These are phyloP conservation scores for Trichosanthes truncata DNA, from an alignment of 306 rosid genomes.

Conservation along the genomic window DNA sequence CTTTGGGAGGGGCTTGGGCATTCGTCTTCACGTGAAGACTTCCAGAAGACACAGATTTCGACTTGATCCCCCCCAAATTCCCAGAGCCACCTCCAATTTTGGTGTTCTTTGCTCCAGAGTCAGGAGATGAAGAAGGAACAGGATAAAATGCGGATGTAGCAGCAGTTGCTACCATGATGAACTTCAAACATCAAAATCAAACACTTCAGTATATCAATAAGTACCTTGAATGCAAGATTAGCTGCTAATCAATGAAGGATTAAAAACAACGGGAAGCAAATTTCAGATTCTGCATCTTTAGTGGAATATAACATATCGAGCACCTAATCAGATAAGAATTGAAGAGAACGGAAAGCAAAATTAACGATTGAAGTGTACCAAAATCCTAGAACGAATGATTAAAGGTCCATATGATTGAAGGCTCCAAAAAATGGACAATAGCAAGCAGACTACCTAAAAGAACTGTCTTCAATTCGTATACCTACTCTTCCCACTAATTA, in stretches of 20 bases:
- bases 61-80: slow-evolving; percentile 45
- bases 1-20: slow-evolving; percentile 84
- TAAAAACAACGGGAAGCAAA: not conserved
- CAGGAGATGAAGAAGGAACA: slow-evolving; percentile 41
- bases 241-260: not conserved
- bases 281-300: not conserved
- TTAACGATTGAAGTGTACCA: not conserved
- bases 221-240: not conserved
- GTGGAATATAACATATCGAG: not conserved
- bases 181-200: slow-evolving; percentile 21
- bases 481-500: not conserved
- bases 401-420: not conserved
- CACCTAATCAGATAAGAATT: not conserved
- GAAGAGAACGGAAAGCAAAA: not conserved
- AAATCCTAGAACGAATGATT: not conserved
- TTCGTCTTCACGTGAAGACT: slow-evolving; percentile 74
- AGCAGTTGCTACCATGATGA: slow-evolving; percentile 88
- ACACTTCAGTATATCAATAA: slow-evolving; percentile 3
- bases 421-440: not conserved
- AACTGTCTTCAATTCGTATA: not conserved
- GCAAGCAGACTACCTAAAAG: not conserved
- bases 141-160: slow-evolving; percentile 70
- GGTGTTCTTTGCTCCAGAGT: slow-evolving; percentile 33
- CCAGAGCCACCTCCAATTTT: slow-evolving; percentile 37
- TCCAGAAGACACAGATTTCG: slow-evolving; percentile 37